Evolutionary conservation across 306 rosid genomes (phyloP).

Genomic region (Castanea sativa): DNA sequence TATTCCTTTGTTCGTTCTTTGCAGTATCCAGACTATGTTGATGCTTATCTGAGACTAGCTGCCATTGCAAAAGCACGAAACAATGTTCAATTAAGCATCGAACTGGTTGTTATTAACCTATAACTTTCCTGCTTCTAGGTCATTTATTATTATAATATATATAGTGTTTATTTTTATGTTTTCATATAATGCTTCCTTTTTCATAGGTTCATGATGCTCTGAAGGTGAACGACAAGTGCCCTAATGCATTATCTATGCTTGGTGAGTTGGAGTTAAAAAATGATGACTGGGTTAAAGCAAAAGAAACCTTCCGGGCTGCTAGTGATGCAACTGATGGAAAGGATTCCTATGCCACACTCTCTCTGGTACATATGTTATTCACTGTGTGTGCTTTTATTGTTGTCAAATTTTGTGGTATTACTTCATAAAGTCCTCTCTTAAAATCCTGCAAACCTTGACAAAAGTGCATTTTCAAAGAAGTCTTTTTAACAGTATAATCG

Average conservation of each 20-base stretch:
- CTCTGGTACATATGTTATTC: slow-evolving; percentile 56
- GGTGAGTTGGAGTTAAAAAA: slow-evolving; percentile 95
- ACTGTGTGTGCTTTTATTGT: slow-evolving; percentile 24
- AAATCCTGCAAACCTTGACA: neutral
- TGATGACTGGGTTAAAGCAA: slow-evolving; percentile 99
- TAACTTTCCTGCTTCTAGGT: slow-evolving; percentile 11
- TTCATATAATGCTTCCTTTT: slow-evolving; percentile 11
- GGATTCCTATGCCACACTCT: slow-evolving; percentile 89
- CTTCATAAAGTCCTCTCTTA: neutral
- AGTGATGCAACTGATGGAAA: slow-evolving; percentile 95
- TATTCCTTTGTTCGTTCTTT: slow-evolving; percentile 13
- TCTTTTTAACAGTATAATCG: neutral
- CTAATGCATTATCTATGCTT: slow-evolving; percentile 94
- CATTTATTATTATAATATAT: slow-evolving; percentile 9
- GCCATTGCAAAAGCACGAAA: slow-evolving; percentile 92
- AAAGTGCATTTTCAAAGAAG: neutral
- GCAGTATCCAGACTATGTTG: slow-evolving; percentile 93
- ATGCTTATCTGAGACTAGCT: slow-evolving; percentile 90
- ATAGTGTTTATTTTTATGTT: slow-evolving; percentile 4
- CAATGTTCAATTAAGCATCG: slow-evolving; percentile 84
- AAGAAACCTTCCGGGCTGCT: slow-evolving; percentile 94
- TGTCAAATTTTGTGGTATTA: slow-evolving; percentile 2
- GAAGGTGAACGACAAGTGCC: slow-evolving; percentile 84
- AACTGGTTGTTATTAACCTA: slow-evolving; percentile 60
- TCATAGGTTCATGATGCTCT: slow-evolving; percentile 87